Evolutionary conservation across 192 early-diverging fungal genomes (phyloP), one percentile per base, ranked within the genome.

Genomic region (Entophlyctis helioformis): DNA sequence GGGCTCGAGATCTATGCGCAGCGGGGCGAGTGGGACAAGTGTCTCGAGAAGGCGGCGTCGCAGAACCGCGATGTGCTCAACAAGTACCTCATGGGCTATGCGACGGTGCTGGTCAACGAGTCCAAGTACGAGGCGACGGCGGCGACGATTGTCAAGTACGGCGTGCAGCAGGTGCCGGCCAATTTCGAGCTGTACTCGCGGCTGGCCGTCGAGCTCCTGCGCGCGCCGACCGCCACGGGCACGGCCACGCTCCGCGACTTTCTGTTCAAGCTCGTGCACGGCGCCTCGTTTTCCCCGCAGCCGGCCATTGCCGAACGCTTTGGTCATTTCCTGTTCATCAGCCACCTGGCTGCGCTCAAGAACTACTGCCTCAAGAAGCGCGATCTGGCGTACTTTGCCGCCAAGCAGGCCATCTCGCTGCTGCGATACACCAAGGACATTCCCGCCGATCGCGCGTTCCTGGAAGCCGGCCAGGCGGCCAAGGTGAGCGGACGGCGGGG

Each of bases 1-100:
- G 77, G 66, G 21, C 46, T 80, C 36, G 72, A 80, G 44, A 43
- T 76, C 45, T 73, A 57, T 41, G 69, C 65, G 2, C 65, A 76
- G 38, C 44, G 56, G 20, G 77, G 75, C 7, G 66, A 80, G 13
- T 80, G 77, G 77, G 77, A 78, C 24, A 67, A 67, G 43, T 80
- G 77, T 50, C 44, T 80, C 20, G 73, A 75, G 20, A 69, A 51
- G 13, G 74, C 77, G 0, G 23, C 63, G 16, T 18, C 24, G 20
- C 53, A 64, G 49, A 62, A 46, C 60, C 20, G 47, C 8, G 72
- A 65, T 1, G 42, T 68, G 12, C 36, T 78, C 16, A 39, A 57
- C 46, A 74, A 74, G 51, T 76, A 76, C 48, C 50, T 76, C 11
- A 39, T 57, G 22, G 39, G 46, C 2, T 78, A 52, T 48, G 31